A percentile compares a stretch with the other conserved stretches of the same genome.
Evolutionary conservation across 2,329 filamentous ascomycete genomes (phyloP).

Genomic region (Scorias spongiosa): DNA sequence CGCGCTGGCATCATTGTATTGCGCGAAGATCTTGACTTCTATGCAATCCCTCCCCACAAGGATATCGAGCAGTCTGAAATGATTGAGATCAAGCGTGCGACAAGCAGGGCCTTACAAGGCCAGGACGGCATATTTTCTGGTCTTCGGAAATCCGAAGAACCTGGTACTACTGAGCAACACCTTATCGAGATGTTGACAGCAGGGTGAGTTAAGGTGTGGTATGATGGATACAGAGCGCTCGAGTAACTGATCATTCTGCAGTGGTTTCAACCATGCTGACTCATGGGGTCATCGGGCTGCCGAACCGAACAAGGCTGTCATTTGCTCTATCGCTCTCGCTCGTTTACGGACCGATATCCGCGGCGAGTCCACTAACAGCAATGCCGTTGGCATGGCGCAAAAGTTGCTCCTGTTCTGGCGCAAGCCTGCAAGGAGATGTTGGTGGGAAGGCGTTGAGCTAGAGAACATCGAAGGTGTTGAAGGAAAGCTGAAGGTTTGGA

Average conservation of each 20-base stretch:
- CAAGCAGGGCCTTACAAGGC: constrained; percentile 67
- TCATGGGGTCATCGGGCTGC: constrained; percentile 92
- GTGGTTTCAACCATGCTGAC: constrained; percentile 93
- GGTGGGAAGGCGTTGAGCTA: constrained; percentile 97
- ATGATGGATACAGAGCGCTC: no score
- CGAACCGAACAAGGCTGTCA: constrained; percentile 95
- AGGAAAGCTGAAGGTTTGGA: constrained; percentile 93
- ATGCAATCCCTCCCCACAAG: constrained; percentile 73
- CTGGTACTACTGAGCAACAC: constrained; percentile 92
- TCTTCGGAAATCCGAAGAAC: constrained; percentile 84
- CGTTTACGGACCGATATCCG: constrained; percentile 66
- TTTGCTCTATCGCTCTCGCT: constrained; percentile 88
- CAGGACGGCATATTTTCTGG: constrained; percentile 96
- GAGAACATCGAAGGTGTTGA: constrained; percentile 79
- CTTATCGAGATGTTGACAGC: constrained; percentile 98
- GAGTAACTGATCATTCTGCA: constrained; percentile 22
- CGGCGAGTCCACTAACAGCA: constrained; percentile 58
- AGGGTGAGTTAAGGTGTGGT: constrained; percentile 46
- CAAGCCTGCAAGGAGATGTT: constrained; percentile 88
- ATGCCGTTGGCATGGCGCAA: constrained; percentile 91
- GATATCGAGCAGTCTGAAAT: constrained; percentile 81
- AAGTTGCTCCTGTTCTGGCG: constrained; percentile 96
- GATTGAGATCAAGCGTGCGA: constrained; percentile 90
- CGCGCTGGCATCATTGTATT: constrained; percentile 93
- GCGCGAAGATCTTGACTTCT: constrained; percentile 92